A percentile compares a stretch with the other conserved stretches of the same genome.
phyloP scores from a whole-genome alignment of 75 land plant genomes.

The Sequoia sempervirens region DNA sequence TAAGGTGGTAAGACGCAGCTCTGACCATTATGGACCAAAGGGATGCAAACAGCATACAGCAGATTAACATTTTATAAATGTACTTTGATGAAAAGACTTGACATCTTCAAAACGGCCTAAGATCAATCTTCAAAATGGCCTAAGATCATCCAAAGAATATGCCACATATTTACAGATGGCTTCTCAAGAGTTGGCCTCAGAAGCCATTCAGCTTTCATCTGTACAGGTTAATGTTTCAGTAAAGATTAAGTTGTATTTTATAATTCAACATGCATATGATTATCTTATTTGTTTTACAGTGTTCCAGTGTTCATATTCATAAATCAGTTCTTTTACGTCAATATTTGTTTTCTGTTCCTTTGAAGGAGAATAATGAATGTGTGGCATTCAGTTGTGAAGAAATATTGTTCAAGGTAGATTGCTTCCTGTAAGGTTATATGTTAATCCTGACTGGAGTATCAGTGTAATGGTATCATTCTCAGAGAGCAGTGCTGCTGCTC shows the following conservation, averaged over 20 bases:
- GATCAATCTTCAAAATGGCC: neutral
- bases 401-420: neutral
- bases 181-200: neutral
- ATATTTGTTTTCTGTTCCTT: neutral
- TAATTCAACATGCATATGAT: neutral
- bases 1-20: constrained; percentile 53
- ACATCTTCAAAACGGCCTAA: neutral
- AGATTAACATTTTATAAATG: constrained; percentile 20
- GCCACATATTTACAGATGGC: neutral
- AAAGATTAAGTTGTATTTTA: neutral
- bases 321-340: neutral
- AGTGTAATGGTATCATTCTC: neutral
- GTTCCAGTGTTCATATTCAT: neutral
- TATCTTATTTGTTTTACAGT: neutral
- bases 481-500: neutral
- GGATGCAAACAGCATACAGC: constrained; percentile 86
- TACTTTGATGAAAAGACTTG: neutral
- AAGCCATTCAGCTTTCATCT: neutral
- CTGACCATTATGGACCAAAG: constrained; percentile 72
- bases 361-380: neutral
- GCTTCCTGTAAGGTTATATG: neutral
- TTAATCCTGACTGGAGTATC: neutral
- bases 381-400: neutral
- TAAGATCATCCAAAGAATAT: neutral
- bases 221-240: too few species aligned